Evolutionary conservation across 352 stramenopile genomes (phyloP).

Genomic region (Phytophthora podocarpi): DNA sequence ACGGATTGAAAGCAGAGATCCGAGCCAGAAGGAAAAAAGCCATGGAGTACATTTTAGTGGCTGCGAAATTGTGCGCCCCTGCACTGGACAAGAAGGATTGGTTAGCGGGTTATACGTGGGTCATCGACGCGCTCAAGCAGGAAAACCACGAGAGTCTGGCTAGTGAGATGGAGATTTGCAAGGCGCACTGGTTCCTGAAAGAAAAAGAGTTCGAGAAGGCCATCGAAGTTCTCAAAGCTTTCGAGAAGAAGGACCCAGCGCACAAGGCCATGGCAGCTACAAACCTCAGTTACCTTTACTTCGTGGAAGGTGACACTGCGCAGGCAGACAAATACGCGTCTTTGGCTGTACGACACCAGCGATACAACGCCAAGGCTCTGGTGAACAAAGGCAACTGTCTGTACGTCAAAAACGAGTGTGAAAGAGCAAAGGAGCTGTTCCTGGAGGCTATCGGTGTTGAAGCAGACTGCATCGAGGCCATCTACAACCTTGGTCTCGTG

Average conservation of each 20-base stretch:
- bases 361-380: constrained; percentile 96
- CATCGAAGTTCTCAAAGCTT: constrained; percentile 94
- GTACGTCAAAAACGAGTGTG: constrained; percentile 93
- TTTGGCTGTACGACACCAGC: constrained; percentile 91
- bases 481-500: constrained; percentile 96
- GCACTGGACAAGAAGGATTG: constrained; percentile 93
- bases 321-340: constrained; percentile 93
- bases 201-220: constrained; percentile 94
- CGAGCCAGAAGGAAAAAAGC: constrained; percentile 76
- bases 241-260: constrained; percentile 95
- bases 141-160: constrained; percentile 91
- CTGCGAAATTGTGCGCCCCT: constrained; percentile 93
- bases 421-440: constrained; percentile 94
- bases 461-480: constrained; percentile 94
- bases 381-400: constrained; percentile 98
- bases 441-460: constrained; percentile 95
- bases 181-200: constrained; percentile 90
- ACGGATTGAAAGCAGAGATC: constrained; percentile 83
- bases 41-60: constrained; percentile 93
- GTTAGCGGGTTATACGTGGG: constrained; percentile 93
- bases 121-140: constrained; percentile 93
- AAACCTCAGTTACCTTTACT: constrained; percentile 97
- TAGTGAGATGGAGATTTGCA: constrained; percentile 91
- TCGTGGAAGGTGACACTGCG: constrained; percentile 92
- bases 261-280: constrained; percentile 94